Conservation (phyloP, 495 filamentous ascomycete species). For the Lichenothelia convexa region DNA sequence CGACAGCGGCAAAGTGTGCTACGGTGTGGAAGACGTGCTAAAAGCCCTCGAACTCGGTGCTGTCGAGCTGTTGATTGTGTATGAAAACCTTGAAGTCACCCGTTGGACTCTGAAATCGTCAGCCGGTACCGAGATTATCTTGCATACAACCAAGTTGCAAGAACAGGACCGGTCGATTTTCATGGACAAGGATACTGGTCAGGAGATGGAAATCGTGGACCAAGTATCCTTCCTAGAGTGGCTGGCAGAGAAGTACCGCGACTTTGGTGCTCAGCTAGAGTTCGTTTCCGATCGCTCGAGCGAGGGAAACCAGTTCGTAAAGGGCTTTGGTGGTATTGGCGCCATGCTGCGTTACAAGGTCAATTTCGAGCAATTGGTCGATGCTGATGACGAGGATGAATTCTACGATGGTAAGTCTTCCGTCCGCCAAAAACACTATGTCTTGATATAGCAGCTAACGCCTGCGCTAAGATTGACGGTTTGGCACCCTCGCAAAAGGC, state of each 20-base stretch:
- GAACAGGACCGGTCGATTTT: constrained; percentile 66
- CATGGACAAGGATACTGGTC: constrained; percentile 82
- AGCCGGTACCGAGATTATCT: constrained; percentile 45
- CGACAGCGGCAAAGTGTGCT: constrained; percentile 89
- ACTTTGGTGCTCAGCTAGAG: constrained; percentile 90
- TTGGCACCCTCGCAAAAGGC: constrained; percentile 70
- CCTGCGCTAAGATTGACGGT: constrained; percentile 67
- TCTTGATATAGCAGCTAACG: constrained; percentile 11
- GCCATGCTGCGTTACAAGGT: constrained; percentile 97
- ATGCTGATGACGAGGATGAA: constrained; percentile 90
- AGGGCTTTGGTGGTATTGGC: constrained; percentile 96
- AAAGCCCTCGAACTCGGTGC: constrained; percentile 95
- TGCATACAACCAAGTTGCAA: constrained; percentile 79
- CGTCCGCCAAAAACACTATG: neutral
- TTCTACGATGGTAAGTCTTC: constrained; percentile 71
- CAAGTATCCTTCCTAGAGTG: constrained; percentile 89
- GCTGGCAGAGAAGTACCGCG: constrained; percentile 94
- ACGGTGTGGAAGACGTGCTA: constrained; percentile 91
- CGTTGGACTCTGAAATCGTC: constrained; percentile 75
- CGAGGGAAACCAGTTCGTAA: constrained; percentile 98
- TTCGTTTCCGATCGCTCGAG: constrained; percentile 94
- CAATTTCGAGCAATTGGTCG: constrained; percentile 97
- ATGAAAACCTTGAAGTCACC: constrained; percentile 86
- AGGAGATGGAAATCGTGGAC: constrained; percentile 85
- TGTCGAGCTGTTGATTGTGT: constrained; percentile 89